Evolutionary conservation across 2,329 filamentous ascomycete species (phyloP).

Genomic region (Setomelanomma holmii): DNA sequence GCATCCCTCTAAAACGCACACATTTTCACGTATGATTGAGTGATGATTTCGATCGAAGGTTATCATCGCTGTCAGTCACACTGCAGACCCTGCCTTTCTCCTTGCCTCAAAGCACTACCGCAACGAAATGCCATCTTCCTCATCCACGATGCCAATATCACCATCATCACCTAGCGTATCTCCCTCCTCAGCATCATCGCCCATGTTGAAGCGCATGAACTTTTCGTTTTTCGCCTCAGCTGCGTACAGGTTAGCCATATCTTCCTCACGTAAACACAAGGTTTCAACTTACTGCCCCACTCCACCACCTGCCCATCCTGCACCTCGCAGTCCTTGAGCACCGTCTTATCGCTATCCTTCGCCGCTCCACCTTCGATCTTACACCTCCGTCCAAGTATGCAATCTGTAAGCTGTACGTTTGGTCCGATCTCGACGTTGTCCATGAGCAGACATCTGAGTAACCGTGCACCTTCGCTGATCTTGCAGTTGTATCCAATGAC

Average conservation of each 20-base stretch:
- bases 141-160: constrained; percentile 12
- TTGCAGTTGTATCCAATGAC: constrained; percentile 88
- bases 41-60: no score
- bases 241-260: constrained; percentile 20
- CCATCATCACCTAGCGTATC: constrained; percentile 31
- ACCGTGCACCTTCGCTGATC: constrained; percentile 82
- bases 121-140: constrained; percentile 9
- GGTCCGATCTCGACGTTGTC: constrained; percentile 87
- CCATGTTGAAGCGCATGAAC: constrained; percentile 61
- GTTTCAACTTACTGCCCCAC: constrained; percentile 63
- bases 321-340: constrained; percentile 89
- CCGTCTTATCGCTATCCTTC: constrained; percentile 51
- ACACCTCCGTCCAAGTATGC: constrained; percentile 81
- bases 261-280: not conserved
- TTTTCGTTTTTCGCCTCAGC: constrained; percentile 67
- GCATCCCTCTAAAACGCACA: no score
- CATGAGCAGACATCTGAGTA: constrained; percentile 91
- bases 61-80: no score
- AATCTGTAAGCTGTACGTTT: constrained; percentile 83
- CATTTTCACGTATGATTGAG: no score
- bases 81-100: no score
- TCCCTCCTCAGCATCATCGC: constrained; percentile 46
- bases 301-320: constrained; percentile 84
- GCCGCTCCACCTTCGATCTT: constrained; percentile 80
- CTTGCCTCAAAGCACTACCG: no score